Conservation (phyloP, 352 stramenopile genomes). For the Pythium graminicola region DNA sequence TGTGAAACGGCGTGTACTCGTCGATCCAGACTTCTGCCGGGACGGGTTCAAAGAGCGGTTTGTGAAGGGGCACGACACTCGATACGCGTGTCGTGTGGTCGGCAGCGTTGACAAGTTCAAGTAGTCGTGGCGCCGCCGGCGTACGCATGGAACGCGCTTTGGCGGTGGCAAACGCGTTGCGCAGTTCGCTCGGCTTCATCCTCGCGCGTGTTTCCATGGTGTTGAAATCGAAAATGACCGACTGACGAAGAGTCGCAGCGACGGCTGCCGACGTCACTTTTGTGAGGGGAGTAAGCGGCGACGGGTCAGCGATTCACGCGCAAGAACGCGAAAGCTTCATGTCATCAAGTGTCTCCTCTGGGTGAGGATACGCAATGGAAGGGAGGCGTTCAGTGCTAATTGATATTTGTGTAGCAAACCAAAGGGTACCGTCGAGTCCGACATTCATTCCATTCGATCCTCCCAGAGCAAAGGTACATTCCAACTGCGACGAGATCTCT, state of each 20-base stretch:
- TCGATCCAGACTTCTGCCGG: conserved; percentile 87
- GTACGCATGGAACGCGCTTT: conserved; percentile 42
- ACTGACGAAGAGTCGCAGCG: conserved; percentile 10
- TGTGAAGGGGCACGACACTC: conserved; percentile 71
- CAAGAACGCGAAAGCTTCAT: background rate
- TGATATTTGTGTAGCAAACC: too few species aligned
- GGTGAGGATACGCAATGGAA: too few species aligned
- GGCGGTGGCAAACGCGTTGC: conserved; percentile 45
- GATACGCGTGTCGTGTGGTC: conserved; percentile 62
- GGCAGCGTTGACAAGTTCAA: conserved; percentile 64
- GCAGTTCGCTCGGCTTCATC: conserved; percentile 65
- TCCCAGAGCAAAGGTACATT: too few species aligned
- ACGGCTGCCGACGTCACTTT: conserved; percentile 1
- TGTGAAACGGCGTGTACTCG: conserved; percentile 88
- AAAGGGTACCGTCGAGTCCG: too few species aligned
- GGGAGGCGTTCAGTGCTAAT: too few species aligned
- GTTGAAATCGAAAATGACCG: background rate
- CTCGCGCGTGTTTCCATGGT: conserved; percentile 4
- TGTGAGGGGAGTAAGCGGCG: background rate
- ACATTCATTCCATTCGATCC: too few species aligned
- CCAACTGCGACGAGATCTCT: too few species aligned
- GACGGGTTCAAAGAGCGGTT: conserved; percentile 82
- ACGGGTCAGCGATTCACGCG: background rate
- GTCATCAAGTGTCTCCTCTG: background rate
- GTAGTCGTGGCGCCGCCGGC: conserved; percentile 29